phyloP scores from a whole-genome alignment of 768 basidiomycete genomes.

The Collybia sp. region DNA sequence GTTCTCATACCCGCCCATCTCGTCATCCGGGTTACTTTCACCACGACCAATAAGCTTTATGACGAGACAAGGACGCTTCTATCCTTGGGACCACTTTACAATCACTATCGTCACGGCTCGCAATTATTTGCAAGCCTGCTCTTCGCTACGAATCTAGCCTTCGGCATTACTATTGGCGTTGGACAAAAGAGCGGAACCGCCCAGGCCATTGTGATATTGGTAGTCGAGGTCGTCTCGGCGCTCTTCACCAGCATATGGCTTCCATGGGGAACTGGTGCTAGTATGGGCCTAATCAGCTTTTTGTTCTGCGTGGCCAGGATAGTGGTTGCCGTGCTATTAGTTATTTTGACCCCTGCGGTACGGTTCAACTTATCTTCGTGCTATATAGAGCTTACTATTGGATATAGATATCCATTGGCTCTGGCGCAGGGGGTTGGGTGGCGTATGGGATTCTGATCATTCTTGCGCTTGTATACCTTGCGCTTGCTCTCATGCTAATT shows the following conservation, averaged over 20 bases:
- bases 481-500: conserved; percentile 76
- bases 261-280: conserved; percentile 94
- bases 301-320: conserved; percentile 89
- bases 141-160: conserved; percentile 76
- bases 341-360: conserved; percentile 88
- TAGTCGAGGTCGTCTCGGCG: conserved; percentile 84
- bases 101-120: conserved; percentile 88
- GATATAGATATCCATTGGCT: conserved; percentile 75
- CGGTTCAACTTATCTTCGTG: conserved; percentile 22
- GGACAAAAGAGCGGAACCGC: conserved; percentile 88
- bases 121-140: conserved; percentile 83
- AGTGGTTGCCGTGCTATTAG: conserved; percentile 82
- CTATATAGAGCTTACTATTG: conserved; percentile 3
- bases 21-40: conserved; percentile 72
- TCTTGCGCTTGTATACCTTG: conserved; percentile 74
- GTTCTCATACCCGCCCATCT: conserved; percentile 72
- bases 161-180: conserved; percentile 83
- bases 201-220: conserved; percentile 85
- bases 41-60: conserved; percentile 86
- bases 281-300: conserved; percentile 96
- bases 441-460: conserved; percentile 90
- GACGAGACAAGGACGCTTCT: conserved; percentile 92
- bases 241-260: conserved; percentile 91
- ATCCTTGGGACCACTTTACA: conserved; percentile 88
- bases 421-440: conserved; percentile 85